Conservation (phyloP, 1,284 basidiomycete genomes). For the Neotropicomus parvogracilis region DNA sequence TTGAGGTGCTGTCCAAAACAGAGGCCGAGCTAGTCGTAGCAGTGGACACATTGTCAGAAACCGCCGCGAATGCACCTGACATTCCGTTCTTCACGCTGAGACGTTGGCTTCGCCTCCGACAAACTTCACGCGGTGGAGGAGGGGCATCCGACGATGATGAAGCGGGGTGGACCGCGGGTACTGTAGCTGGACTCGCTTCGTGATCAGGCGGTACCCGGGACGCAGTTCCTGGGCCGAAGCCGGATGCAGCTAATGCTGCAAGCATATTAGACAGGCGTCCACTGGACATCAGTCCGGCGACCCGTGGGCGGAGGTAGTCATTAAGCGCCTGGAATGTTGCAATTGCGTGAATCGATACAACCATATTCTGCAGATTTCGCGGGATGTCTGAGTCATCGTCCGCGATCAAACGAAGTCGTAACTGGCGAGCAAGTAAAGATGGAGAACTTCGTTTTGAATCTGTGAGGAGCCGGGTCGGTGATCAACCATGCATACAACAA, state of each 20-base stretch:
- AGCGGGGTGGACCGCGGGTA: slow-evolving; percentile 32
- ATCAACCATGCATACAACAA: background rate
- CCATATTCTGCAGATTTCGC: slow-evolving; percentile 80
- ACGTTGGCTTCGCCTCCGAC: slow-evolving; percentile 76
- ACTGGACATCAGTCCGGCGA: slow-evolving; percentile 69
- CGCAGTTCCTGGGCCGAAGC: slow-evolving; percentile 47
- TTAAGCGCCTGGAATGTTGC: slow-evolving; percentile 94
- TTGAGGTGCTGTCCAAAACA: slow-evolving; percentile 19
- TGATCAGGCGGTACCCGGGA: slow-evolving; percentile 26
- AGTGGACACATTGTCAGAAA: slow-evolving; percentile 26
- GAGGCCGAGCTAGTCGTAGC: slow-evolving; percentile 16
- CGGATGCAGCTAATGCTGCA: slow-evolving; percentile 82
- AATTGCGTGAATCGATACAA: slow-evolving; percentile 94
- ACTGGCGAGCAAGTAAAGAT: slow-evolving; percentile 80
- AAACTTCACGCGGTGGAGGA: slow-evolving; percentile 38
- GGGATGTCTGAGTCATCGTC: slow-evolving; percentile 86
- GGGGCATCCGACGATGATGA: slow-evolving; percentile 26
- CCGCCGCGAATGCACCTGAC: slow-evolving; percentile 22
- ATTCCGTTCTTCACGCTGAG: slow-evolving; percentile 66
- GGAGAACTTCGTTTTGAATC: slow-evolving; percentile 85
- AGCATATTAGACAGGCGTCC: slow-evolving; percentile 84
- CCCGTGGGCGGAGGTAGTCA: slow-evolving; percentile 88
- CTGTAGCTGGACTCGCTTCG: slow-evolving; percentile 20
- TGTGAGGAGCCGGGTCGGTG: slow-evolving; percentile 27
- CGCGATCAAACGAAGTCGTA: slow-evolving; percentile 84